These are phyloP conservation scores for Solanum chacoense DNA, from an alignment of 305 asterid species.

Conservation along the genomic window DNA sequence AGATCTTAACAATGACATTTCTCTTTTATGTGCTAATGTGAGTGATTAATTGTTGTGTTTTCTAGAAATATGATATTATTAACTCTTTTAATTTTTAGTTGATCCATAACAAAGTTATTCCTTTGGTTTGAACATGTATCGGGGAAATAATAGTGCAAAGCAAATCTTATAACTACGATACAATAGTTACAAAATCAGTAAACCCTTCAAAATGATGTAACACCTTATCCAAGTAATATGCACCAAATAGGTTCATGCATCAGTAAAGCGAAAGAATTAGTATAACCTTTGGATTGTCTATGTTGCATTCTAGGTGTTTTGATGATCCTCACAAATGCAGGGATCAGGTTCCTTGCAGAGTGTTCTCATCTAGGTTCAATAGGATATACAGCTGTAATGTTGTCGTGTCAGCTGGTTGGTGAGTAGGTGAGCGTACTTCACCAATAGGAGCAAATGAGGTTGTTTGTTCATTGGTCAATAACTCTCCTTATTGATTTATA, in stretches of 20 bases:
- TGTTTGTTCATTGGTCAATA: not conserved
- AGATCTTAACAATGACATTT: conserved; percentile 24
- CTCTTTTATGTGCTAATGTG: conserved; percentile 13
- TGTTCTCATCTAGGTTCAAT: not conserved
- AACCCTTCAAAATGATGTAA: too few relatives aligned
- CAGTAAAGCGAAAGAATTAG: too few relatives aligned
- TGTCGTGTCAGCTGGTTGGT: not conserved
- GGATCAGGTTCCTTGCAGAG: not conserved
- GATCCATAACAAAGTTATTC: not conserved
- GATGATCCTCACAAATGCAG: not conserved
- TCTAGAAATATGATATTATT: not conserved
- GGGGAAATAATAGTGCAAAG: not conserved
- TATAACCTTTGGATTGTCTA: too few relatives aligned
- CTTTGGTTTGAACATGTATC: not conserved
- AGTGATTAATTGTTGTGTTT: not conserved
- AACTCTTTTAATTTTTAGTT: not conserved
- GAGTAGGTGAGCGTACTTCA: not conserved
- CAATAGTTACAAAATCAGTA: too few relatives aligned
- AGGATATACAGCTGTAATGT: accelerated
- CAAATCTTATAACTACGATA: too few relatives aligned
- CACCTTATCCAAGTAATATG: too few relatives aligned
- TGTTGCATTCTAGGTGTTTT: too few relatives aligned
- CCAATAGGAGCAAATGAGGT: not conserved
- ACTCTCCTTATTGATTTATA: not conserved
- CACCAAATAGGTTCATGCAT: too few relatives aligned